Evolutionary conservation across 2,329 filamentous ascomycete species (phyloP), one percentile per base, ranked within the genome.

Genomic region (Chlorencoelia australis): DNA sequence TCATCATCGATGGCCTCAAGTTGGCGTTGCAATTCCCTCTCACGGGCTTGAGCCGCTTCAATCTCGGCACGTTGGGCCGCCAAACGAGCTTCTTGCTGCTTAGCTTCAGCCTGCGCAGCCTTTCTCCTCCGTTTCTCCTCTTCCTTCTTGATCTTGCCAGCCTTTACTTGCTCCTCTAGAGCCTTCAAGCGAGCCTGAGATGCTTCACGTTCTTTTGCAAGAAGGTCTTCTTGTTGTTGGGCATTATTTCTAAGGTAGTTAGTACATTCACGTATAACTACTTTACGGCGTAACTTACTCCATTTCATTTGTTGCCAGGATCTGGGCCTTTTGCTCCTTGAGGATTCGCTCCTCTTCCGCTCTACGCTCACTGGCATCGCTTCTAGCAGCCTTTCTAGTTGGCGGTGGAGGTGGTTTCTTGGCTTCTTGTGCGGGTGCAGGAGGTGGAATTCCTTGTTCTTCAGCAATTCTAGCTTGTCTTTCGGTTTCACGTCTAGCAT

Each of bases 81-180:
- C 46, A 95, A 67, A 57, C 82, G 81, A 35, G 78, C 69, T 58
- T 96, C 89, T 57, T 93, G 88, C 51, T 94, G 85, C 59, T 86
- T 89, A 6, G 87, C 76, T 49, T 91, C 85, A 33, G 82, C 82
- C 53, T 83, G 69, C 7, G 87, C 87, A 15, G 86, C 89, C 64
- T 94, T 88, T 67, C 87, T 91, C 51, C 75, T 81, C 45, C 80
- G 84, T 68, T 94, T 95, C 64, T 95, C 91, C 59, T 98, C 91
- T 49, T 93, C 83, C 62, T 94, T 96, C 68, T 86, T 89, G 35
- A 96, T 65, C 65, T 96, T 98, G 52, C 88, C 86, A 56, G 88
- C 84, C 45, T 79, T 80, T 35, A 96, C 87, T 60, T 95, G 87
- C 57, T 96, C 87, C 60, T 98, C 88, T 7, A 98, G 73, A 11